Conservation (phyloP, 192 early-diverging fungal genomes). For the Backusella circina region DNA sequence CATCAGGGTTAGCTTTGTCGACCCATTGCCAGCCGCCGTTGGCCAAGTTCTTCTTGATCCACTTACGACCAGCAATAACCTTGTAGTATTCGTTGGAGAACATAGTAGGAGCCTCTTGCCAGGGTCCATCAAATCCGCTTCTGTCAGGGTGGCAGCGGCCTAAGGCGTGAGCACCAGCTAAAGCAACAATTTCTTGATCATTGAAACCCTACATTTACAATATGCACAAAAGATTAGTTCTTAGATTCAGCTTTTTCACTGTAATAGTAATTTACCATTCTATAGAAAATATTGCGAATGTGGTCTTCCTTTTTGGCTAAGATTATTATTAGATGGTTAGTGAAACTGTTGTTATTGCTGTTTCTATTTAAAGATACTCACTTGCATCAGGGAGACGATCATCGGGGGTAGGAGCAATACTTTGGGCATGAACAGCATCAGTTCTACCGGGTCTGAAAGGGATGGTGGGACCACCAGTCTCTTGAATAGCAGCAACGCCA, state of each 20-base stretch:
- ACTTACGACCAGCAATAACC: constrained; percentile 73
- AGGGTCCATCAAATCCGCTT: constrained; percentile 81
- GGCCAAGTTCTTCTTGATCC: constrained; percentile 72
- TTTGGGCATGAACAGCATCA: constrained; percentile 33
- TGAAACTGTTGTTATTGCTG: background rate
- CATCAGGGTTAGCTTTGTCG: constrained; percentile 65
- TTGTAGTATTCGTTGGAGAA: constrained; percentile 92
- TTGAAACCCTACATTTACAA: constrained; percentile 47
- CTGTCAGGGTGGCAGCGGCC: constrained; percentile 74
- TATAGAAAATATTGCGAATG: constrained; percentile 77
- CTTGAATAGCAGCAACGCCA: background rate
- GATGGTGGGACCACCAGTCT: constrained; percentile 65
- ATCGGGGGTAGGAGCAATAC: constrained; percentile 54
- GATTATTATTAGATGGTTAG: background rate
- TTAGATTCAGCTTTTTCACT: background rate
- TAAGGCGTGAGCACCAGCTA: constrained; percentile 65
- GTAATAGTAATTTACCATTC: constrained; percentile 48
- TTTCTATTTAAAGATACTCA: background rate
- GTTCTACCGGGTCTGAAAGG: constrained; percentile 73
- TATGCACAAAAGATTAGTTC: background rate
- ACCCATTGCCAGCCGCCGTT: constrained; percentile 83
- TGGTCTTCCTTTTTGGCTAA: constrained; percentile 55
- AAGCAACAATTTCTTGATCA: constrained; percentile 80
- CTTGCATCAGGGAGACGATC: constrained; percentile 75
- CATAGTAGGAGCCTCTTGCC: constrained; percentile 84